Base-by-base conservation (phyloP, 139 green algal genomes). In the Mychonastes homosphaera region DNA sequence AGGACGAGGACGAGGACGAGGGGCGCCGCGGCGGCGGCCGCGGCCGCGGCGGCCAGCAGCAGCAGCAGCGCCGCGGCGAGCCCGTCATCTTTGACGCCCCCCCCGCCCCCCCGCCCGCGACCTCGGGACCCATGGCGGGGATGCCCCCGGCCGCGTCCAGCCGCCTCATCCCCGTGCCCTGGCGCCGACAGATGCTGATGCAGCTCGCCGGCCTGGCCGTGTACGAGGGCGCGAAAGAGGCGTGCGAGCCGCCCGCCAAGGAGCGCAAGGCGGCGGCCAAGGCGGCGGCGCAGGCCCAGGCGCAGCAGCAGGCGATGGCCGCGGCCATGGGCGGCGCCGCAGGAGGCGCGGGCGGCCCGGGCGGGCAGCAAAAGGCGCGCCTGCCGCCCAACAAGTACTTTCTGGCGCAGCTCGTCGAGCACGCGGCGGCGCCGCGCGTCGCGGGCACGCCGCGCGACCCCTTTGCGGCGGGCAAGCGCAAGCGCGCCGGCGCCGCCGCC, bases 341-440 rank as follows among this genome's bases (percentile, higher is more conserved):
- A 73, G 60, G 59, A 75, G 48, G 58, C 70, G 33, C 66, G 70
- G 39, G 51, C 56, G 58, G 61, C 69, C 56, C 57, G 78, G 46
- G 76, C 76, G 75, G 67, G 70, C 49, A 64, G 60, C 46, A n/a
- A n/a, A n/a, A n/a, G n/a, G n/a, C n/a, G n/a, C 67, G 75, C 12
- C 62, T 82, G 64, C 75, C 75, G 1, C 75, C 75, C 39, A 56
- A 69, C n/a, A 65, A 29, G 30, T 82, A 77, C 61, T 82, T 72
- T 56, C 56, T 82, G 35, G 75, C 78, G 70, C 74, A 81, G 63
- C 27, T 72, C 47, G 67, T 69, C 5, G 69, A 77, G 53, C 63
- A 63, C 13, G 64, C 73, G 39, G 29, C 63, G 26, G 62, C 65
- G 60, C 64, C 70, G 3, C 49, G 61, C n/a, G 46, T 44, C n/a